These are phyloP conservation scores for Elsinoe necatrix DNA, from an alignment of 2,329 filamentous ascomycete species.

Conservation along the genomic window DNA sequence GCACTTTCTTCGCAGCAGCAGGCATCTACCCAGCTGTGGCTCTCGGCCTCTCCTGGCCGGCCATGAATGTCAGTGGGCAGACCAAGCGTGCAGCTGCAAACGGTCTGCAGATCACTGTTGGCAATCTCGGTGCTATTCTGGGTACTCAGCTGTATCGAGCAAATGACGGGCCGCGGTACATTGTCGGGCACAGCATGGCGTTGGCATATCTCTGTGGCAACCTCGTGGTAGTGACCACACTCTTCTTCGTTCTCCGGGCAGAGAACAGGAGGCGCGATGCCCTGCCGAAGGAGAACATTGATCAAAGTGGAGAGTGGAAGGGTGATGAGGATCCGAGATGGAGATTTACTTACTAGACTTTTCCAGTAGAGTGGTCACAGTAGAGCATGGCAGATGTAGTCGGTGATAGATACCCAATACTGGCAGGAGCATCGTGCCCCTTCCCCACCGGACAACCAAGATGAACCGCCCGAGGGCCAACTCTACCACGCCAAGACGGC, in stretches of 20 bases:
- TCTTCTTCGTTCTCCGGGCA: constrained; percentile 48
- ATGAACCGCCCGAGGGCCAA: not conserved
- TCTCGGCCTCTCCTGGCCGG: constrained; percentile 59
- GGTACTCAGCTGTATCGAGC: constrained; percentile 62
- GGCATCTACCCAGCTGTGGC: constrained; percentile 61
- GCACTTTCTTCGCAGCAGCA: constrained; percentile 37
- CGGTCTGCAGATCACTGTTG: constrained; percentile 64
- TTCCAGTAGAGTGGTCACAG: not conserved
- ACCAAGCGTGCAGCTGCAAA: constrained; percentile 61
- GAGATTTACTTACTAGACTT: constrained; percentile 42
- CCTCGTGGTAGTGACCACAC: constrained; percentile 42
- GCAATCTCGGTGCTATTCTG: constrained; percentile 59
- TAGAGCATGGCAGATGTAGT: not conserved
- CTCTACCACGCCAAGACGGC: not conserved
- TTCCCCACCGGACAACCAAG: constrained; percentile 11
- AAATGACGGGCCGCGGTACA: constrained; percentile 52
- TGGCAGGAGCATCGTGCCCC: too few species aligned
- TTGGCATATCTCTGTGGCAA: constrained; percentile 56
- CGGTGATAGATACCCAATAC: not conserved
- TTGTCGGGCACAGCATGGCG: constrained; percentile 59
- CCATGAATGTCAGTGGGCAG: constrained; percentile 63
- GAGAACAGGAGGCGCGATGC: constrained; percentile 50
- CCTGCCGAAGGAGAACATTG: constrained; percentile 38
- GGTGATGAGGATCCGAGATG: constrained; percentile 58
- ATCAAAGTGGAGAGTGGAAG: constrained; percentile 46